These are phyloP conservation scores for Mycena chlorophos DNA, from an alignment of 768 basidiomycete species.

Conservation along the genomic window DNA sequence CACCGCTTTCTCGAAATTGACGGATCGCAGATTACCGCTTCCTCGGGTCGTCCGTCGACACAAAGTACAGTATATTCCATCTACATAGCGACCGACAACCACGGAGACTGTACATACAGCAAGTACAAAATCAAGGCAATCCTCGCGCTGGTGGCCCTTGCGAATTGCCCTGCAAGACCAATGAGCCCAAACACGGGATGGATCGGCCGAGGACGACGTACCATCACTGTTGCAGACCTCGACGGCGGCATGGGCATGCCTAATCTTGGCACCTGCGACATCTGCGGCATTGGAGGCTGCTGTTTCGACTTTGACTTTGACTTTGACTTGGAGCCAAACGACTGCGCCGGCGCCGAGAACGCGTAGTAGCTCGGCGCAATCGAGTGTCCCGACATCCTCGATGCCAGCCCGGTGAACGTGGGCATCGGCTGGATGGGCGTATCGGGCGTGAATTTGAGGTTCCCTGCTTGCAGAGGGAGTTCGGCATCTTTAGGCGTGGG, in stretches of 20 bases:
- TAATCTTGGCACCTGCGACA: constrained; percentile 27
- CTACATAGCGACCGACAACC: not conserved
- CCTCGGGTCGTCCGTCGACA: not conserved
- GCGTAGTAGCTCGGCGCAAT: constrained; percentile 43
- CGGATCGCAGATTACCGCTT: not conserved
- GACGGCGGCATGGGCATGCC: constrained; percentile 15
- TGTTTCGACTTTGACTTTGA: too few relatives aligned
- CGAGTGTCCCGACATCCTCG: constrained; percentile 28
- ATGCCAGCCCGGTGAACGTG: constrained; percentile 12
- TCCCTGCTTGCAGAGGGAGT: constrained; percentile 23
- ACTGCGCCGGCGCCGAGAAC: constrained; percentile 8
- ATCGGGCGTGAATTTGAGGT: constrained; percentile 16
- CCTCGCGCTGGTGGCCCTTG: too few relatives aligned
- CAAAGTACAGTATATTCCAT: not conserved
- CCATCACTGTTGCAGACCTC: constrained; percentile 20
- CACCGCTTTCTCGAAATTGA: too few relatives aligned
- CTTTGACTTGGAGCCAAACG: constrained; percentile 25
- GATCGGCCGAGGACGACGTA: not conserved
- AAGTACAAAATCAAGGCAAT: too few relatives aligned
- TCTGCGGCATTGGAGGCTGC: constrained; percentile 22
- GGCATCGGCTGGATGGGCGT: constrained; percentile 20
- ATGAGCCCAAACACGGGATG: not conserved
- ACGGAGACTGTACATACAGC: too few relatives aligned
- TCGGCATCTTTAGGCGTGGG: constrained; percentile 25
- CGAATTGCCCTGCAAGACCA: not conserved